Conservation (phyloP, 345 rosid species). For the Arabidopsis thaliana region DNA sequence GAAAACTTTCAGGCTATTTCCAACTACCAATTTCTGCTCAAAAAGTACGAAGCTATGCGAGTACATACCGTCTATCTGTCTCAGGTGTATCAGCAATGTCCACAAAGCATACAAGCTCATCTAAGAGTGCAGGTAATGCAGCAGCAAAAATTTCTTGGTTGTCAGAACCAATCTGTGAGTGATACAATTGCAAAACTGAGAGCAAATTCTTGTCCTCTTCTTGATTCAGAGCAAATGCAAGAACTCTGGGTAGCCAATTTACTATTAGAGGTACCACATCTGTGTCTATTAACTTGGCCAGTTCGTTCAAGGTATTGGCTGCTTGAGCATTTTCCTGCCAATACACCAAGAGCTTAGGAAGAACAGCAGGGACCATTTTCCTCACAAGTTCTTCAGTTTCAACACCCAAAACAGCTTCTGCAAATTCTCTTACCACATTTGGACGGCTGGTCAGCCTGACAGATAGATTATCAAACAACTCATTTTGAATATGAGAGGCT, state of each 20-base stretch:
- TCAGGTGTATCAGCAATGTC: slow-evolving; percentile 75
- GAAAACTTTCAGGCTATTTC: slow-evolving; percentile 29
- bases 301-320: slow-evolving; percentile 59
- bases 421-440: slow-evolving; percentile 77
- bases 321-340: slow-evolving; percentile 71
- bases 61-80: slow-evolving; percentile 71
- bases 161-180: slow-evolving; percentile 78
- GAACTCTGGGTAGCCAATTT: slow-evolving; percentile 92
- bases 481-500: slow-evolving; percentile 61
- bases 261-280: slow-evolving; percentile 78
- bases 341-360: slow-evolving; percentile 91
- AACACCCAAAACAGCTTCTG: slow-evolving; percentile 85
- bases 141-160: slow-evolving; percentile 91
- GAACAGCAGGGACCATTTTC: slow-evolving; percentile 83
- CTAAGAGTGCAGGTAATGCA: slow-evolving; percentile 91
- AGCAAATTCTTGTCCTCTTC: slow-evolving; percentile 64
- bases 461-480: slow-evolving; percentile 71
- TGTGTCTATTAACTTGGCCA: slow-evolving; percentile 74
- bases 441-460: slow-evolving; percentile 68
- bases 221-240: slow-evolving; percentile 86
- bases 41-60: slow-evolving; percentile 12
- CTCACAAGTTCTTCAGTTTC: slow-evolving; percentile 70
- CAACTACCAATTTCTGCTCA: slow-evolving; percentile 19
- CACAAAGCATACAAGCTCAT: slow-evolving; percentile 88
- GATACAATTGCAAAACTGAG: slow-evolving; percentile 83